Conservation (phyloP, 2,329 filamentous ascomycete genomes). For the Cryoendolithus antarcticus region DNA sequence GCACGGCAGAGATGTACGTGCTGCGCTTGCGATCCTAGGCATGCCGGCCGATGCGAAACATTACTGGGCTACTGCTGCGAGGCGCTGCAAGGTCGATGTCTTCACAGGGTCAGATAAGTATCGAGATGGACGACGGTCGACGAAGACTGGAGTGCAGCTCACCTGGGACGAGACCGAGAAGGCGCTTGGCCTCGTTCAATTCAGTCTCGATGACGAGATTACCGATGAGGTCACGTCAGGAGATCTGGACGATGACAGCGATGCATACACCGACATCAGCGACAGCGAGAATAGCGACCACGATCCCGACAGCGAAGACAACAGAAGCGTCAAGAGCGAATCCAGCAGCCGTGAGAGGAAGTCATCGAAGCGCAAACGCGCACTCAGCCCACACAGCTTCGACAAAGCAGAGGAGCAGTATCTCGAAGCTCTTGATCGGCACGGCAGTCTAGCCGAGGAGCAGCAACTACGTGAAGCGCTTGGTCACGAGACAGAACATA, state of each 20-base stretch:
- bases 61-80: slow-evolving; percentile 41
- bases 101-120: slow-evolving; percentile 21
- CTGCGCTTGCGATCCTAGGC: slow-evolving; percentile 43
- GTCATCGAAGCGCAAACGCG: slow-evolving; percentile 6
- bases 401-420: slow-evolving; percentile 28
- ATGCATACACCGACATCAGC: slow-evolving; percentile 9
- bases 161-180: slow-evolving; percentile 32
- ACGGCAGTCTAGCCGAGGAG: slow-evolving; percentile 34
- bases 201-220: no score
- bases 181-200: slow-evolving; percentile 18
- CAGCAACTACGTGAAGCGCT: slow-evolving; percentile 32
- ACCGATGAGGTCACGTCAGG: no score
- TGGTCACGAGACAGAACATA: slow-evolving; percentile 16
- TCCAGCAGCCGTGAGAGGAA: not conserved
- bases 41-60: slow-evolving; percentile 34
- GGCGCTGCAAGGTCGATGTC: slow-evolving; percentile 42
- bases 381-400: slow-evolving; percentile 8
- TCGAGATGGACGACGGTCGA: slow-evolving; percentile 13
- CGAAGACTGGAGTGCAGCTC: slow-evolving; percentile 16
- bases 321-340: no score
- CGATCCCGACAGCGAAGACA: not conserved
- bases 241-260: no score
- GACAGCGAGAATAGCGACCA: slow-evolving; percentile 5
- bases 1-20: slow-evolving; percentile 36
- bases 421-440: slow-evolving; percentile 36